Evolutionary conservation across 495 filamentous ascomycete species (phyloP), one percentile per base, ranked within the genome.

Genomic region (Aspergillus ellipticus): DNA sequence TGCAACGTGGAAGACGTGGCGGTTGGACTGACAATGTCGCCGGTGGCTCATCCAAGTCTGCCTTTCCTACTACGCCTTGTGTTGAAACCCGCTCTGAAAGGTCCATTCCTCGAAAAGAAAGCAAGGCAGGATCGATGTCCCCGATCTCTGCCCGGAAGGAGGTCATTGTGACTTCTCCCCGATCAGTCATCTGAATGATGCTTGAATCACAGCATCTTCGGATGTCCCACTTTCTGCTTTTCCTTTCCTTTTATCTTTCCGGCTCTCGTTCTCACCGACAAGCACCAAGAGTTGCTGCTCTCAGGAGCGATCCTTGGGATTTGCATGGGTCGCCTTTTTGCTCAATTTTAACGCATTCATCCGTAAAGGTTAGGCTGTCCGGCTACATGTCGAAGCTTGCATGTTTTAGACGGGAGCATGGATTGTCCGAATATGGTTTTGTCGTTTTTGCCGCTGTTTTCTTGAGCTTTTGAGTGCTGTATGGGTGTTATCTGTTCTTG

Each of bases 21-120:
- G 67, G 57, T 21, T 62, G 70, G 55, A 65, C 65, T n/a, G 72
- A 71, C 41, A 55, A 70, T 21, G 49, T 67, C 35, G 64, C 71
- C 17, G 59, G 57, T 47, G 62, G 60, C 15, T 72, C 71, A 1
- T 67, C 71, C 6, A 74, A 71, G 62, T 69, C 69, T 0, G 61
- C 41, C 11, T 47, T 72, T 7, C 69, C 70, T 1, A 56, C 24
- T 19, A 69, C 69, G 21, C 60, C 69, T 21, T 57, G 53, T 29
- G 39, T 54, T 19, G 66, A 67, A 31, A 41, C 57, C 42, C 62
- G 56, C 17, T 67, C 70, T 1, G 59, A 58, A 41, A 55, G 62
- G 41, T 61, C 65, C n/a, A 74, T 59, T 50, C 64, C 72, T 20
- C 64, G 56, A 4, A 77, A 75, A 59, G 69, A 70, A 33, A 52